Evolutionary conservation across 352 stramenopile species (phyloP).

Genomic region (Phytophthora agathidicida): DNA sequence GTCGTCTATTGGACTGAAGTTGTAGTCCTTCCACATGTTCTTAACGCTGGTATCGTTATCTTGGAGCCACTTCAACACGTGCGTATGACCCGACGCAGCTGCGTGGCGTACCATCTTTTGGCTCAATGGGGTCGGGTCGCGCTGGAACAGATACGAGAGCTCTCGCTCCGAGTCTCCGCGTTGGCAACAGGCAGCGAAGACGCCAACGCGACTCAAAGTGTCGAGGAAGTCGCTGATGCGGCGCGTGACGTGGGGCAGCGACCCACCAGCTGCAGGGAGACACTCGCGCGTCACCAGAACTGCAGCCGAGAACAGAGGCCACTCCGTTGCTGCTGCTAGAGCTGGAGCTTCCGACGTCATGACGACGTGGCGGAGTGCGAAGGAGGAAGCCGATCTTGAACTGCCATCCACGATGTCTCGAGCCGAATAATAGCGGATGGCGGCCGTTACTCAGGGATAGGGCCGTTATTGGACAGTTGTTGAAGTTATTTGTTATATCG

Average conservation of each 20-base stretch:
- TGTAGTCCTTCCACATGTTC: slow-evolving; percentile 27
- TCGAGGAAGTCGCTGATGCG: slow-evolving; percentile 24
- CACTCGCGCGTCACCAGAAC: slow-evolving; percentile 24
- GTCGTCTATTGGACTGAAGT: slow-evolving; percentile 34
- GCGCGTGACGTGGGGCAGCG: slow-evolving; percentile 23
- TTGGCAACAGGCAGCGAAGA: slow-evolving; percentile 13
- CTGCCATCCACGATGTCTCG: slow-evolving; percentile 1
- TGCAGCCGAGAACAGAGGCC: slow-evolving; percentile 16
- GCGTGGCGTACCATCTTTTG: slow-evolving; percentile 24
- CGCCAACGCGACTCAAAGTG: slow-evolving; percentile 7
- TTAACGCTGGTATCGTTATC: slow-evolving; percentile 5
- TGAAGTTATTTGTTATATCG: slow-evolving; percentile 14
- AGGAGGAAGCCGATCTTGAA: slow-evolving; percentile 15
- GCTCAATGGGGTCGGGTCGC: slow-evolving; percentile 18
- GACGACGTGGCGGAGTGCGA: too few species aligned
- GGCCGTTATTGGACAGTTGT: slow-evolving; percentile 15
- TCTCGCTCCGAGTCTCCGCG: slow-evolving; percentile 21
- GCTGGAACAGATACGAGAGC: slow-evolving; percentile 19
- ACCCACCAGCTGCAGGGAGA: slow-evolving; percentile 7
- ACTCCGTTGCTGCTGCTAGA: not conserved
- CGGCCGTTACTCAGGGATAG: slow-evolving; percentile 20
- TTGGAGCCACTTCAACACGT: slow-evolving; percentile 33
- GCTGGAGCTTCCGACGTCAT: slow-evolving; percentile 1
- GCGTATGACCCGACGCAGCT: slow-evolving; percentile 11
- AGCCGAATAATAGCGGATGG: slow-evolving; percentile 17